Conservation (phyloP, 108 stramenopile genomes). For the Mediolabrus comicus region DNA sequence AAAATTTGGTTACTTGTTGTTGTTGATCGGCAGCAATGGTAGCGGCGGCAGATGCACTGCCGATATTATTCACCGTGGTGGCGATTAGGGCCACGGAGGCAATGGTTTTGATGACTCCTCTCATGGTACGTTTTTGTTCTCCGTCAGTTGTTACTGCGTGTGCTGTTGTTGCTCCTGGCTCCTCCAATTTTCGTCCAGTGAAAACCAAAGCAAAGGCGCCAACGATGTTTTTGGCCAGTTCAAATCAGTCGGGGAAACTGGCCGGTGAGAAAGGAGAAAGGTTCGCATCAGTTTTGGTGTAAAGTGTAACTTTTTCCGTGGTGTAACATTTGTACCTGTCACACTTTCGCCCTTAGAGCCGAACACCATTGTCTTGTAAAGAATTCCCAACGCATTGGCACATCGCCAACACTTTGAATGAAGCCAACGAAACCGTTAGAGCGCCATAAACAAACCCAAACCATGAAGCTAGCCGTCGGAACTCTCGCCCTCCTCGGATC, state of each 20-base stretch:
- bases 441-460: background rate
- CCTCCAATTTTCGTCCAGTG: background rate
- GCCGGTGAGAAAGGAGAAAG: too few relatives aligned
- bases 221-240: background rate
- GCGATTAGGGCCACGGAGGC: background rate
- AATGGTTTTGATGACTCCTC: background rate
- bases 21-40: background rate
- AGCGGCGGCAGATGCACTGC: background rate
- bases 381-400: too few relatives aligned
- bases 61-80: background rate
- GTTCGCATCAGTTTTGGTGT: too few relatives aligned
- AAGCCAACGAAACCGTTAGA: background rate
- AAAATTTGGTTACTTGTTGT: background rate
- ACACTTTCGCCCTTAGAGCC: too few relatives aligned
- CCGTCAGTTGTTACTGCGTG: too few relatives aligned
- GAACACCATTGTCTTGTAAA: too few relatives aligned
- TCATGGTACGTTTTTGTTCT: background rate
- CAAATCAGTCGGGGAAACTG: too few relatives aligned
- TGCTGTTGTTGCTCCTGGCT: too few relatives aligned
- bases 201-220: background rate
- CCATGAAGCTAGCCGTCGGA: background rate
- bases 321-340: too few relatives aligned
- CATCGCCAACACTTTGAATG: too few relatives aligned
- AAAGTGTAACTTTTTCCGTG: too few relatives aligned
- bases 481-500: background rate